Evolutionary conservation across 495 filamentous ascomycete species (phyloP).

Genomic region (Podospora didyma): DNA sequence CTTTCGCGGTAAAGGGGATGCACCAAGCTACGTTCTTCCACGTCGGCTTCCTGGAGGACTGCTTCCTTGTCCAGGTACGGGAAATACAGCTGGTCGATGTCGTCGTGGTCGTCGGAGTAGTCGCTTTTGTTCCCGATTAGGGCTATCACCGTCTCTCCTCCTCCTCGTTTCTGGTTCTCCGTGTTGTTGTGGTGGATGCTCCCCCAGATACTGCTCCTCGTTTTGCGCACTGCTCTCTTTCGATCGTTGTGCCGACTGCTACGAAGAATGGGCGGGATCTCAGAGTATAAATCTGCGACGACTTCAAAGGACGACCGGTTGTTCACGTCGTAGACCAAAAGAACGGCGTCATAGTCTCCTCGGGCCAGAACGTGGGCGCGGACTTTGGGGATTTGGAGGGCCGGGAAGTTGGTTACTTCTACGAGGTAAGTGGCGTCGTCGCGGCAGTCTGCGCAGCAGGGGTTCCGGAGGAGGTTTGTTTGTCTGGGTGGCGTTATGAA

Average conservation of each 20-base stretch:
- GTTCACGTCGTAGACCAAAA: conserved; percentile 23
- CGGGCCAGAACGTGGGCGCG: conserved; percentile 10
- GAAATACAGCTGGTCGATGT: not conserved
- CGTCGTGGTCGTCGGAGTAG: conserved; percentile 7
- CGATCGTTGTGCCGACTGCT: no score
- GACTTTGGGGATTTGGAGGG: conserved; percentile 9
- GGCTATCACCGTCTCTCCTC: conserved; percentile 12
- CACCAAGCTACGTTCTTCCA: conserved; percentile 17
- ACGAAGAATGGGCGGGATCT: conserved; percentile 11
- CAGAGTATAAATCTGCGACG: conserved; percentile 10
- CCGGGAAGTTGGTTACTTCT: conserved; percentile 23
- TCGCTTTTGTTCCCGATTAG: conserved; percentile 25
- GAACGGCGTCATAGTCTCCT: conserved; percentile 20
- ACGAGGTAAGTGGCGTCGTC: conserved; percentile 17
- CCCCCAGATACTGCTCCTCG: no score
- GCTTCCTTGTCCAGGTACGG: conserved; percentile 10
- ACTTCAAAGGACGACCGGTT: conserved; percentile 15
- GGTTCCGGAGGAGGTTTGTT: not conserved
- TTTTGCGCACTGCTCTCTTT: no score
- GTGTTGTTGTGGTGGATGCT: no score
- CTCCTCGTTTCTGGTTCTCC: not conserved
- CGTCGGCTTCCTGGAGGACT: conserved; percentile 10
- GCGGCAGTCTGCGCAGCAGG: not conserved
- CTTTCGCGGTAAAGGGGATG: conserved; percentile 20
- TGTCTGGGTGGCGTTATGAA: not conserved